Evolutionary conservation across 108 stramenopile genomes (phyloP), one percentile per base, ranked within the genome.

Genomic region (Nannochloropsis gaditana): DNA sequence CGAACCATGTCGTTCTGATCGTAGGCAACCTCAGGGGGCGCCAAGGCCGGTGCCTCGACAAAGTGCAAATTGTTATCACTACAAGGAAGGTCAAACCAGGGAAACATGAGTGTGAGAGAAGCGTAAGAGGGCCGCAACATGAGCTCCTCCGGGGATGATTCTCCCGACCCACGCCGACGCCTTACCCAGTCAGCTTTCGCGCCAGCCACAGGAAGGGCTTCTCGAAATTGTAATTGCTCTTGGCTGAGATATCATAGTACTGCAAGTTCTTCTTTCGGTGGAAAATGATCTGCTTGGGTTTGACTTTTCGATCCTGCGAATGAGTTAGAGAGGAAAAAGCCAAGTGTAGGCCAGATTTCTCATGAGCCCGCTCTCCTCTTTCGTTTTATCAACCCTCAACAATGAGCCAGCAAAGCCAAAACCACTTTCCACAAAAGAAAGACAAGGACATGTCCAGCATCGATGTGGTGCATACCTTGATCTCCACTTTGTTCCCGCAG

Each of bases 141-240:
- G 15, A 11, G 3, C 5, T 31, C 17, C 42, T 5, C n/a, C n/a
- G n/a, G 31, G 31, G 31, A 31, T 31, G 31, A 31, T 31, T 31
- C 31, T 31, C 31, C 31, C 31, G 31, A 31, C 17, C 3, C 2
- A 5, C 43, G 45, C 19, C 19, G 31, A 0, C 15, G 42, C 45
- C 87, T 87, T 80, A 87, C 87, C 97, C 97, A 83, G 93, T 91
- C 83, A 99, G 93, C 94, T 99, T 98, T 82, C 97, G 93, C 45
- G 99, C 97, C 90, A 99, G 92, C 97, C 97, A 98, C 50, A 99
- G 93, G 93, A 99, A 99, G 41, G 99, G 99, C 94, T 98, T 99
- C 93, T 99, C 99, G 86, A 98, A 99, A 95, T 99, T 98, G 95
- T 99, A 99, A 94, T 99, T 99, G 45, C 94, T 95, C 93, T 99